Evolutionary conservation across 495 filamentous ascomycete genomes (phyloP).

Genomic region (Neurospora hispaniola): DNA sequence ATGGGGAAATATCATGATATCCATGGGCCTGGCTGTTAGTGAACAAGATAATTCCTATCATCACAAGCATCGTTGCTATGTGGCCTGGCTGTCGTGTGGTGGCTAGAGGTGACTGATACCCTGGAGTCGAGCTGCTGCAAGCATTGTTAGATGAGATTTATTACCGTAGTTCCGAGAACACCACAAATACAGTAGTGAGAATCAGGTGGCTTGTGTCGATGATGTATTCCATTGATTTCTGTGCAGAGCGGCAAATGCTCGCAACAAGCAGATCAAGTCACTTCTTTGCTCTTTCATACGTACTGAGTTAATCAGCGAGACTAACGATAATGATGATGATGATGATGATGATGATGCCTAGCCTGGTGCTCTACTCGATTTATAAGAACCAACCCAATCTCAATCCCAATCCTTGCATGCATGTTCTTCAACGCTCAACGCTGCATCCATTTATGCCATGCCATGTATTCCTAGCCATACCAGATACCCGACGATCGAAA

Average conservation of each 20-base stretch:
- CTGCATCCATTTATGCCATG: not conserved
- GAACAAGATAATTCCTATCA: not conserved
- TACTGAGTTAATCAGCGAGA: not conserved
- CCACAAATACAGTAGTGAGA: not conserved
- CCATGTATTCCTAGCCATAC: not conserved
- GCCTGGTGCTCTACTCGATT: not conserved
- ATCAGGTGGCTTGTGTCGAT: not conserved
- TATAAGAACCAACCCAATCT: not conserved
- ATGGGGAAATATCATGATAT: not conserved
- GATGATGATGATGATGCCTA: not conserved
- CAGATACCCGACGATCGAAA: not conserved
- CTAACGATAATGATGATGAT: not conserved
- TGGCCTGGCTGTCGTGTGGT: not conserved
- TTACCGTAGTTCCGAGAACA: not conserved
- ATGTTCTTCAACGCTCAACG: not conserved
- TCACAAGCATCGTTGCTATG: not conserved
- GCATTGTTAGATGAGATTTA: not conserved
- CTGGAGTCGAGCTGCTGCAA: not conserved
- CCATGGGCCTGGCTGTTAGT: not conserved
- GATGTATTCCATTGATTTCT: not conserved
- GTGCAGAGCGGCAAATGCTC: not conserved
- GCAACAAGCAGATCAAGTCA: not conserved
- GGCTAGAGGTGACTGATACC: not conserved
- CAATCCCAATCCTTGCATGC: not conserved
- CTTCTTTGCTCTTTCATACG: not conserved